phyloP scores from a whole-genome alignment of 179 eudicot genomes.

The Carnegiea gigantea region DNA sequence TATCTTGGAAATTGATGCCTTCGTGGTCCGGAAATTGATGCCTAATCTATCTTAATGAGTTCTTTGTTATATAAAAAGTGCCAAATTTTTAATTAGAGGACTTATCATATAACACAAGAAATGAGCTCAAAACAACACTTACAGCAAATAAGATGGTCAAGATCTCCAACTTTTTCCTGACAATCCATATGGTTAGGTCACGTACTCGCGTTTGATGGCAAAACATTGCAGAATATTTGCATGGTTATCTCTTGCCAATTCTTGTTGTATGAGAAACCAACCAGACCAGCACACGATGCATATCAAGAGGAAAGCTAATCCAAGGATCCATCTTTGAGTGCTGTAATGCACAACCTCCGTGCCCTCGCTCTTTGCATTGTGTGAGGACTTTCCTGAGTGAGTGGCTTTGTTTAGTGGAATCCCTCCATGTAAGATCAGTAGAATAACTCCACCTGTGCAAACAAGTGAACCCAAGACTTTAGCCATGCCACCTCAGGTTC shows the following conservation, averaged over 20 bases:
- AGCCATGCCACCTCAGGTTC: constrained; percentile 57
- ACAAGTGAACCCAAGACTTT: constrained; percentile 57
- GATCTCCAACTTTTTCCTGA: constrained; percentile 58
- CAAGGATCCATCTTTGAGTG: constrained; percentile 38
- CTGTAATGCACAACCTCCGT: constrained; percentile 2
- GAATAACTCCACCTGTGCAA: constrained; percentile 53
- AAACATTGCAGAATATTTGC: constrained; percentile 54
- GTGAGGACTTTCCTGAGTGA: constrained; percentile 18
- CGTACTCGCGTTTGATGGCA: constrained; percentile 40
- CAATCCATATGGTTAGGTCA: constrained; percentile 54
- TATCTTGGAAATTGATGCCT: constrained; percentile 27
- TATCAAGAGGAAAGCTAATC: constrained; percentile 45
- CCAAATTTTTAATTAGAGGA: no score
- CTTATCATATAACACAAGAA: not conserved
- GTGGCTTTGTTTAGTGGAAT: constrained; percentile 37
- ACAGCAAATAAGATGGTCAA: constrained; percentile 55
- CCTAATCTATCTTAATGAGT: no score
- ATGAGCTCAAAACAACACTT: constrained; percentile 28
- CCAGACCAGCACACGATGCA: constrained; percentile 64
- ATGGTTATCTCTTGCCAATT: constrained; percentile 60
- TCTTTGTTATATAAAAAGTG: no score
- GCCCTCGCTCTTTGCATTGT: constrained; percentile 14
- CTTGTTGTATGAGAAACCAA: constrained; percentile 80
- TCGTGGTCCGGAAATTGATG: constrained; percentile 15
- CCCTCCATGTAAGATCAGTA: constrained; percentile 64